phyloP scores from a whole-genome alignment of 1,284 basidiomycete genomes.

The Tetrapyrgos nigripes region DNA sequence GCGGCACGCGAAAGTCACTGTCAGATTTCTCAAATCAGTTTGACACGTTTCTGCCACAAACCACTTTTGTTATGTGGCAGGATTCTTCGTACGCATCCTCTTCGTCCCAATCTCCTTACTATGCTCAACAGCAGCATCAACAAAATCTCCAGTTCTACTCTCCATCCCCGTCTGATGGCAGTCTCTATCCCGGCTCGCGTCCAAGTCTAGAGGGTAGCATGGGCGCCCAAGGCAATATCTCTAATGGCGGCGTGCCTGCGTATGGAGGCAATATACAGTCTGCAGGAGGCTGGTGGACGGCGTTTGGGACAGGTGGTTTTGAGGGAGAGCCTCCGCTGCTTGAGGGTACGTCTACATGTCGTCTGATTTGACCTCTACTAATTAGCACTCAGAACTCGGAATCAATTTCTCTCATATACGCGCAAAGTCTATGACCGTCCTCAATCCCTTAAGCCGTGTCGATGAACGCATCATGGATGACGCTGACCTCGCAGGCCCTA shows the following conservation, averaged over 20 bases:
- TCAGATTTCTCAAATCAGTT: neutral
- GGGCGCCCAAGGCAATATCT: conserved; percentile 59
- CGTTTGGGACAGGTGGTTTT: conserved; percentile 94
- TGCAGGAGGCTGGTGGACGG: conserved; percentile 88
- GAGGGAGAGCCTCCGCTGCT: conserved; percentile 94
- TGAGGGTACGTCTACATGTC: conserved; percentile 66
- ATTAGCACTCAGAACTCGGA: conserved; percentile 79
- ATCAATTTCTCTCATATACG: conserved; percentile 98
- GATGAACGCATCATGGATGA: conserved; percentile 99
- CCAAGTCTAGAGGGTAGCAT: conserved; percentile 77
- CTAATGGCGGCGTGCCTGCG: conserved; percentile 47
- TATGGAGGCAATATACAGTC: conserved; percentile 79
- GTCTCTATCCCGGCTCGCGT: conserved; percentile 71
- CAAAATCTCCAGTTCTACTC: conserved; percentile 78
- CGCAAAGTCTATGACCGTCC: conserved; percentile 92
- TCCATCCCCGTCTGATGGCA: conserved; percentile 52
- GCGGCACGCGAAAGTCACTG: too few species aligned
- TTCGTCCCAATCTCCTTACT: conserved; percentile 64
- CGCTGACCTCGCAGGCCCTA: conserved; percentile 95
- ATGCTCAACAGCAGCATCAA: conserved; percentile 54
- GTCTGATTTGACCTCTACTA: conserved; percentile 11
- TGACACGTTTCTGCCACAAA: too few species aligned
- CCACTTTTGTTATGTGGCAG: conserved; percentile 86
- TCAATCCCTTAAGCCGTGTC: conserved; percentile 89
- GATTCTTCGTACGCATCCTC: conserved; percentile 65